Base-by-base conservation (phyloP, 2,329 filamentous ascomycete species). In the Pseudohalonectria lignicola region DNA sequence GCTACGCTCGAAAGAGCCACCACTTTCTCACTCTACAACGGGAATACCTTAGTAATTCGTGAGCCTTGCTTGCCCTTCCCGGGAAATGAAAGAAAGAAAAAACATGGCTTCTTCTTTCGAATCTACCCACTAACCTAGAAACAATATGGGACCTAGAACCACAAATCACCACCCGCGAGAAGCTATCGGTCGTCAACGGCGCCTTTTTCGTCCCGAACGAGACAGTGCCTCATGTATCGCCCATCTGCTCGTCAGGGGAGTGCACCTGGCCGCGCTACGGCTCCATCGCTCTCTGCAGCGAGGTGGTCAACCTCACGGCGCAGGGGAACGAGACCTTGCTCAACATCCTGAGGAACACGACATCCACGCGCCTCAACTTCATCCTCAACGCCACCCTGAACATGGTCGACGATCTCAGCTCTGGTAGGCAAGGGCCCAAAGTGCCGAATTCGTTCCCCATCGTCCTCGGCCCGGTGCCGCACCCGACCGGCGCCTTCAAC, bases 231-330 rank as follows among this genome's bases (percentile, higher is more conserved):
- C 21, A 38, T 11, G 13, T 35, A 5, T 9, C 15, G 8, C 39
- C 39, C 8, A 12, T 34, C 6, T 47, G 47, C 28, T 41, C 44
- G 11, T 47, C 47, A 4, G 43, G 44, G 6, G 36, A 45, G 9
- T 49, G 47, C 39, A 37, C 25, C 7, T 49, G 42, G 42, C 37
- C 39, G 9, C 26, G 18, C 1, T 49, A 45, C 31, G 45, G 45
- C 18, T 47, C 45, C 3, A 37, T 49, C 2, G 46, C 41, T 6
- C 20, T 47, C 6, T 49, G 47, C 42, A 42, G 44, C 31, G 37
- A 41, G 9, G 43, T 47, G 4, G 43, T 41, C 28, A 47, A 47
- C 41, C 39, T 46, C 4, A 45, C 45, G 2, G 43, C 41, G 2
- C 12, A 36, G 29, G 26, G 10, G 13, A 39, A 45, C 39, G 17